A percentile compares a stretch with the other conserved stretches of the same genome.
These are phyloP conservation scores for Cryptosporidium ubiquitum DNA, from an alignment of 169 alveolate species.

Conservation along the genomic window DNA sequence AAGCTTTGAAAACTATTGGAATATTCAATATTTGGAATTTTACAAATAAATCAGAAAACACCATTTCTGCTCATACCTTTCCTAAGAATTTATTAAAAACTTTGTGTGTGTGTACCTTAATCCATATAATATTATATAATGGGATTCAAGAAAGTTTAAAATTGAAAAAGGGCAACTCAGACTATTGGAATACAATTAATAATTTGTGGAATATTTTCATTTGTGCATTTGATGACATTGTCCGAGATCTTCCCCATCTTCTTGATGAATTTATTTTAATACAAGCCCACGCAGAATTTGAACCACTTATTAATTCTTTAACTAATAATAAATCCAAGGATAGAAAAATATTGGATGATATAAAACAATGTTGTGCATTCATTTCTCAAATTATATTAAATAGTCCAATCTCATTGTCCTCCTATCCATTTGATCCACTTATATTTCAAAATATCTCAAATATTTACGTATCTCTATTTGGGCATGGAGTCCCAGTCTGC, in stretches of 20 bases:
- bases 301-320: slow-evolving; percentile 41
- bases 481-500: slow-evolving; percentile 69
- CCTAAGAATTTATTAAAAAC: slow-evolving; percentile 63
- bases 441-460: slow-evolving; percentile 30
- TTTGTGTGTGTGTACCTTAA: slow-evolving; percentile 13
- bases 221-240: slow-evolving; percentile 34
- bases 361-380: slow-evolving; percentile 53
- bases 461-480: slow-evolving; percentile 45
- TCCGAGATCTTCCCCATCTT: slow-evolving; percentile 44
- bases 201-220: slow-evolving; percentile 29
- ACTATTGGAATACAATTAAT: slow-evolving; percentile 33
- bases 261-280: slow-evolving; percentile 42
- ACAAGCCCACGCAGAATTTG: slow-evolving; percentile 59
- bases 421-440: slow-evolving; percentile 24
- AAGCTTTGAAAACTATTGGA: slow-evolving; percentile 9
- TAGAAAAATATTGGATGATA: not conserved
- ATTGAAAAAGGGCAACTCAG: not conserved
- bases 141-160: slow-evolving; percentile 15
- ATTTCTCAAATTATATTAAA: slow-evolving; percentile 62
- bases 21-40: slow-evolving; percentile 32
- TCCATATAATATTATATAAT: slow-evolving; percentile 4
- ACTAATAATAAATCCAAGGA: not conserved
- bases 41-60: not conserved
- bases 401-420: slow-evolving; percentile 54
- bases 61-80: not conserved